phyloP scores from a whole-genome alignment of 169 alveolate species.

The Plasmodium malariae region DNA sequence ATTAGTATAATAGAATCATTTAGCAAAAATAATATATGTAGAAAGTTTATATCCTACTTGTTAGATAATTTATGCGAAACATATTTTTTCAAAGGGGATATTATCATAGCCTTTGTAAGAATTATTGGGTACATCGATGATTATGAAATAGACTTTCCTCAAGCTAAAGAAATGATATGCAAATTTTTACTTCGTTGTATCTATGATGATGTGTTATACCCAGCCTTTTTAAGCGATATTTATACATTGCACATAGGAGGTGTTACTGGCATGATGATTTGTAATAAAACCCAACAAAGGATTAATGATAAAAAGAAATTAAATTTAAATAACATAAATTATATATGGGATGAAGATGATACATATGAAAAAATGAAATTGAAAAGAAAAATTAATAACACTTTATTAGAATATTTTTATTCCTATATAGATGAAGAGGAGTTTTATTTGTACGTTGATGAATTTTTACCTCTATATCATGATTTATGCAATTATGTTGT shows the following conservation, averaged over 20 bases:
- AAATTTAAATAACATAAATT: slow-evolving; percentile 51
- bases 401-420: slow-evolving; percentile 66
- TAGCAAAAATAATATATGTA: slow-evolving; percentile 71
- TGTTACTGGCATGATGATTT: slow-evolving; percentile 74
- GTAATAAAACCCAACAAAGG: slow-evolving; percentile 75
- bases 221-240: slow-evolving; percentile 74
- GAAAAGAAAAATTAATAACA: slow-evolving; percentile 68
- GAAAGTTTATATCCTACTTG: slow-evolving; percentile 55
- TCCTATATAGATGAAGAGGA: slow-evolving; percentile 72
- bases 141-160: slow-evolving; percentile 75
- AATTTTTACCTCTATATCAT: slow-evolving; percentile 66
- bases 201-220: slow-evolving; percentile 64
- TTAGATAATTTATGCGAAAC: slow-evolving; percentile 62
- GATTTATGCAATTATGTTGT: slow-evolving; percentile 71
- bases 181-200: slow-evolving; percentile 71
- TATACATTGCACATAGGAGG: slow-evolving; percentile 73
- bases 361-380: slow-evolving; percentile 76
- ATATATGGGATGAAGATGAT: slow-evolving; percentile 77
- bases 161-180: slow-evolving; percentile 70
- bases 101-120: slow-evolving; percentile 67
- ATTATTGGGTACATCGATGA: slow-evolving; percentile 75
- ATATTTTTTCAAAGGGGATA: slow-evolving; percentile 44
- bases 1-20: slow-evolving; percentile 73
- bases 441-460: slow-evolving; percentile 51
- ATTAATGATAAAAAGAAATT: slow-evolving; percentile 41